Conservation (phyloP, 176 grass and related monocot genomes). For the maize (Zea mays) region DNA sequence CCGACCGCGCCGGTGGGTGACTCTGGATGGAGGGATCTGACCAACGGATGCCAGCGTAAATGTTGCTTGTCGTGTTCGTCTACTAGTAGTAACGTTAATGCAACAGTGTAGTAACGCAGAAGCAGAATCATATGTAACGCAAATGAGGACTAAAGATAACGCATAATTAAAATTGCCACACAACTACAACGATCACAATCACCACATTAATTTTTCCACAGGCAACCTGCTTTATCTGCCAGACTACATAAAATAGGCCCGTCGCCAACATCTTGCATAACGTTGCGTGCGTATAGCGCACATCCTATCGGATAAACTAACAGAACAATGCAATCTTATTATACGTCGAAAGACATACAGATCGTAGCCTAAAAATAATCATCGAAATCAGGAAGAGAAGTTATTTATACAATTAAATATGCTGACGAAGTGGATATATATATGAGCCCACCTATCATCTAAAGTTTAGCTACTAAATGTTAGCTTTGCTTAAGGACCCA, state of each 20-base stretch:
- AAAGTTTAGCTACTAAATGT: no score
- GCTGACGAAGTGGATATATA: no score
- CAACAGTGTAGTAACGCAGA: constrained; percentile 9
- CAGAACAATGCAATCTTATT: no score
- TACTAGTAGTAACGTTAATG: neutral
- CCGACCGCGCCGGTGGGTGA: neutral
- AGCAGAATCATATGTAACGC: constrained; percentile 4
- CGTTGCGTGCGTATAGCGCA: no score
- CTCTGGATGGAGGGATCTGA: constrained; percentile 14
- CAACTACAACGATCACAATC: neutral
- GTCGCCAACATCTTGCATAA: no score
- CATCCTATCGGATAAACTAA: no score
- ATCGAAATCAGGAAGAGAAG: no score
- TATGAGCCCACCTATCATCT: no score
- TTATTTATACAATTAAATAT: no score
- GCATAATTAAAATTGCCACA: constrained; percentile 15
- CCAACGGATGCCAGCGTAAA: constrained; percentile 10
- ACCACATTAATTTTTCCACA: neutral
- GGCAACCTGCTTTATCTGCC: constrained; percentile 27
- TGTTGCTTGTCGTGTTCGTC: neutral
- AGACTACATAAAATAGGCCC: constrained; percentile 8
- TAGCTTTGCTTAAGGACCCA: no score
- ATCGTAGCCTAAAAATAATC: no score
- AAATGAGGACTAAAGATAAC: neutral
- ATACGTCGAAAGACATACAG: no score